These are phyloP conservation scores for Secale cereale DNA, from an alignment of 176 grass and related monocot genomes.

Conservation along the genomic window DNA sequence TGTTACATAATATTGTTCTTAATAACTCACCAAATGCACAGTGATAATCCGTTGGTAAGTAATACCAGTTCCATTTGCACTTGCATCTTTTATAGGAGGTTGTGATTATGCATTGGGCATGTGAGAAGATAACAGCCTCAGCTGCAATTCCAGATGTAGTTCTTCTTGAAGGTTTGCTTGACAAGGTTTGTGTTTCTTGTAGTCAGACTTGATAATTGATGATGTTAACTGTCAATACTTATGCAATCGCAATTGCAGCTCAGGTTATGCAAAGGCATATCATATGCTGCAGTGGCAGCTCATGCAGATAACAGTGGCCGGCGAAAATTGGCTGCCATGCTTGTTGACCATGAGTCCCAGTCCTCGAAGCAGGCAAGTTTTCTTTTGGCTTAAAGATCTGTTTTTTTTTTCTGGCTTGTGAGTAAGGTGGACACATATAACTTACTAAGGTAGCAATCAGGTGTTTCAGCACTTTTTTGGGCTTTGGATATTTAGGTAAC, in stretches of 20 bases:
- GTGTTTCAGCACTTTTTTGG: conserved; percentile 2
- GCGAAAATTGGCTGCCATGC: conserved; percentile 84
- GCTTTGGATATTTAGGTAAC: background rate
- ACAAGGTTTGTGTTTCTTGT: conserved; percentile 67
- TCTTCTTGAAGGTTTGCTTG: conserved; percentile 88
- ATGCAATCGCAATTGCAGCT: conserved; percentile 49
- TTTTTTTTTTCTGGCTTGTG: background rate
- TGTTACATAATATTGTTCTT: conserved; percentile 4
- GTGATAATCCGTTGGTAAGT: conserved; percentile 7
- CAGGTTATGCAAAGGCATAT: conserved; percentile 97
- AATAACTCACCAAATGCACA: background rate
- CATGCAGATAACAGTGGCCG: conserved; percentile 90
- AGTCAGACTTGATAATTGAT: conserved; percentile 13
- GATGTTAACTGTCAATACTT: conserved; percentile 1
- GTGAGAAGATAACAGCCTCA: conserved; percentile 92
- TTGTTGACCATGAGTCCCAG: conserved; percentile 87
- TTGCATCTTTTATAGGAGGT: conserved; percentile 70
- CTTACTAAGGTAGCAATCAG: background rate
- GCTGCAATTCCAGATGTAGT: conserved; percentile 64
- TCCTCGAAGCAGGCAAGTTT: conserved; percentile 88
- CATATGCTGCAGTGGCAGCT: conserved; percentile 89
- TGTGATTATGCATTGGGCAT: conserved; percentile 99
- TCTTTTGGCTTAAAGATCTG: conserved; percentile 17
- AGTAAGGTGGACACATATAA: conserved; percentile 1
- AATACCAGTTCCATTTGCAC: conserved; percentile 32